Conservation (phyloP, 345 rosid genomes). For the Theobroma cacao region DNA sequence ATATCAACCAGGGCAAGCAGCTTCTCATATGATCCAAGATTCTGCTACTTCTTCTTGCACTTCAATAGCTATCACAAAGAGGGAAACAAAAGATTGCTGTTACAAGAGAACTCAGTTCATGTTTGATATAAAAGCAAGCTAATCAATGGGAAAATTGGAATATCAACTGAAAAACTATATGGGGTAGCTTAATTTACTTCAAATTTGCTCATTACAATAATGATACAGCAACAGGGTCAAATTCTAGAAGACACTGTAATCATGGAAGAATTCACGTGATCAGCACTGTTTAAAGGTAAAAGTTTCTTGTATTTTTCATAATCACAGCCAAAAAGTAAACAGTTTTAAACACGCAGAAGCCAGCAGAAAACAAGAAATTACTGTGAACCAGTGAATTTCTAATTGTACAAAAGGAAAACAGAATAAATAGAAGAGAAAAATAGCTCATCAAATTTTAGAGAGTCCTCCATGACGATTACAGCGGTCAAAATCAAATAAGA, state of each 20-base stretch:
- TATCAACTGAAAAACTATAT: neutral
- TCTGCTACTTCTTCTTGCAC: slow-evolving; percentile 9
- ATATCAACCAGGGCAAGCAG: slow-evolving; percentile 20
- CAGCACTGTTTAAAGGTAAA: slow-evolving; percentile 3
- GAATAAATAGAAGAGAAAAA: neutral
- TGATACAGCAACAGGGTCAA: neutral
- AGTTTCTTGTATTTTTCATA: neutral
- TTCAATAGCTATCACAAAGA: slow-evolving; percentile 14
- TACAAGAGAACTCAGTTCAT: neutral
- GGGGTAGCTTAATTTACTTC: neutral
- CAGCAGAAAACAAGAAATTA: neutral
- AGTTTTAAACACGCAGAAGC: slow-evolving; percentile 1
- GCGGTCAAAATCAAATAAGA: neutral
- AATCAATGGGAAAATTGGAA: neutral
- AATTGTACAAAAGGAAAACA: neutral
- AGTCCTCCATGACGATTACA: neutral
- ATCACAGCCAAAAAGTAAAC: neutral
- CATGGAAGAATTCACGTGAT: slow-evolving; percentile 3
- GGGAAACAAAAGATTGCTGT: neutral
- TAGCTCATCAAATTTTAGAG: neutral
- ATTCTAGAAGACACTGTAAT: neutral
- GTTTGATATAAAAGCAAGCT: slow-evolving; percentile 1
- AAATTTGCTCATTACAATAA: neutral
- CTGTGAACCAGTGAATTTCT: neutral
- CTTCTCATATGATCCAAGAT: slow-evolving; percentile 15